phyloP scores from a whole-genome alignment of 2,329 filamentous ascomycete species.

The Elsinoe batatas region DNA sequence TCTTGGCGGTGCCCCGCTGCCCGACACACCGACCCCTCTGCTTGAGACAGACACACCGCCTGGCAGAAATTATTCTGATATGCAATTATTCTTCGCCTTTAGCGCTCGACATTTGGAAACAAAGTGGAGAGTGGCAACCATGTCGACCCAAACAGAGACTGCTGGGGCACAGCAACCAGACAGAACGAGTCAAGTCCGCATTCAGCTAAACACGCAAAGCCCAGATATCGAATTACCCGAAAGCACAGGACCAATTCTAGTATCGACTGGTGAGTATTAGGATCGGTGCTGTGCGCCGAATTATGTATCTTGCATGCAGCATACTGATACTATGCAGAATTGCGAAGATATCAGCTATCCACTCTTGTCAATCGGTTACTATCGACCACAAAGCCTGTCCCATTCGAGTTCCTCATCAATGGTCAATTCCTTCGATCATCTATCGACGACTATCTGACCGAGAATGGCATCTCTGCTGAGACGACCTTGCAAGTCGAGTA shows the following conservation, averaged over 20 bases:
- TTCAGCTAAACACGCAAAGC: constrained; percentile 45
- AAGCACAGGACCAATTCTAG: constrained; percentile 46
- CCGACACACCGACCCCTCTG: background rate
- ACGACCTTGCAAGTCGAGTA: constrained; percentile 84
- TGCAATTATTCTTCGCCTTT: background rate
- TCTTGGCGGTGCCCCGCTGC: background rate
- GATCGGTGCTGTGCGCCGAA: background rate
- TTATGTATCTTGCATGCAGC: background rate
- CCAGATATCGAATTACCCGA: constrained; percentile 45
- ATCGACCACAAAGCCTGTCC: constrained; percentile 52
- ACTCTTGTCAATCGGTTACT: constrained; percentile 54
- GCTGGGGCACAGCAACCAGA: background rate
- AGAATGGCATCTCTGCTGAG: constrained; percentile 81
- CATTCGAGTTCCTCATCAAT: constrained; percentile 92
- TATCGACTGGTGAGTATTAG: constrained; percentile 42
- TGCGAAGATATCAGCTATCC: constrained; percentile 51
- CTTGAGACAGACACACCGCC: background rate
- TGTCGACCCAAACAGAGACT: background rate
- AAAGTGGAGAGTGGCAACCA: background rate
- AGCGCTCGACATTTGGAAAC: background rate
- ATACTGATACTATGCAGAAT: constrained; percentile 27
- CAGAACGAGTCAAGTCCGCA: constrained; percentile 38
- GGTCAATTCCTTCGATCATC: constrained; percentile 83
- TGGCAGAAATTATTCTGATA: constrained; percentile 6
- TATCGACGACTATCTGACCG: constrained; percentile 79